These are phyloP conservation scores for Taiozyma sp. DNA, from an alignment of 1,139 yeast species.

Conservation along the genomic window DNA sequence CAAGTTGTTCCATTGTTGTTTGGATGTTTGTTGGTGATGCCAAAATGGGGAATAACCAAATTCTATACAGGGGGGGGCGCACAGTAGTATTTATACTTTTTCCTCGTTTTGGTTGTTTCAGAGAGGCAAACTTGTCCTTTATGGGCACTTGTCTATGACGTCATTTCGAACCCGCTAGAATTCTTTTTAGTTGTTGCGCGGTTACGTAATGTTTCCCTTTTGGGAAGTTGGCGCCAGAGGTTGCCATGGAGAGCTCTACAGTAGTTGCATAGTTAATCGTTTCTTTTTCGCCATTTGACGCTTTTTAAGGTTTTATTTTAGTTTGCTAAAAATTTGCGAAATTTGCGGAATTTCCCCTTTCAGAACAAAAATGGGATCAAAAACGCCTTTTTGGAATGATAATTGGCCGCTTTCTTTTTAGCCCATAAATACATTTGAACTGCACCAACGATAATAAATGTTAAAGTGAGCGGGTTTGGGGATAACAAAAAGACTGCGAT, in stretches of 20 bases:
- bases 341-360: not conserved
- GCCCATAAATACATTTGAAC: slow-evolving; percentile 74
- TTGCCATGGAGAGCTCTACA: not conserved
- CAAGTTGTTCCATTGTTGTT: not conserved
- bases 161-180: not conserved
- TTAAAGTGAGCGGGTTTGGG: slow-evolving; percentile 71
- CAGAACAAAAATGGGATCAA: slow-evolving; percentile 33
- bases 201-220: not conserved
- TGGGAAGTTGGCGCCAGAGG: too few species aligned
- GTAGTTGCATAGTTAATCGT: not conserved
- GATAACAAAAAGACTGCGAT: slow-evolving; percentile 58
- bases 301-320: not conserved
- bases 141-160: not conserved
- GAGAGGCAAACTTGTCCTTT: too few species aligned
- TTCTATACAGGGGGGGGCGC: not conserved
- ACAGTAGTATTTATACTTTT: not conserved
- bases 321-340: not conserved
- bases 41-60: too few species aligned
- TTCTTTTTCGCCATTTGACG: not conserved
- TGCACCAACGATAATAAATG: slow-evolving; percentile 67
- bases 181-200: not conserved
- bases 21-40: not conserved
- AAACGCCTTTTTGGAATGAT: slow-evolving; percentile 32
- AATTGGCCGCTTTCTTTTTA: slow-evolving; percentile 50
- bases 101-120: not conserved